phyloP scores from a whole-genome alignment of 805 yeast species.

The Ogataea pilisensis region DNA sequence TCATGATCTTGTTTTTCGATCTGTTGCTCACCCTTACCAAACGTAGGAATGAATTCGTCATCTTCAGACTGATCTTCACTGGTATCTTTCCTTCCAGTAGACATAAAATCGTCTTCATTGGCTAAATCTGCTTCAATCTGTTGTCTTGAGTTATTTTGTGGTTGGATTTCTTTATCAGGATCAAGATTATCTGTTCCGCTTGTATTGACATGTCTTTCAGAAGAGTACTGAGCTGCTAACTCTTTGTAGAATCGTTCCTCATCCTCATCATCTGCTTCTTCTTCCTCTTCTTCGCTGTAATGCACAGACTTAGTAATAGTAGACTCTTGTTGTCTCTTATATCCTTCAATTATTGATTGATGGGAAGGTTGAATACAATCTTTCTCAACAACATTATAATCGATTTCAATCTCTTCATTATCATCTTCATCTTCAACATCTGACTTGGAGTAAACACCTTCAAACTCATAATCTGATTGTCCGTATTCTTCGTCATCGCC shows the following conservation, averaged over 20 bases:
- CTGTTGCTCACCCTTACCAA: too few species aligned
- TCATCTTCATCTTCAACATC: conserved; percentile 27
- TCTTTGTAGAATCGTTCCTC: conserved; percentile 22
- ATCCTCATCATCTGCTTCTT: conserved; percentile 24
- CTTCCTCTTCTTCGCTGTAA: conserved; percentile 13
- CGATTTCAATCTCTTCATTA: conserved; percentile 24
- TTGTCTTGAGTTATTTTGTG: background rate
- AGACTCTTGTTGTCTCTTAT: conserved; percentile 12
- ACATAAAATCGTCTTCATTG: background rate
- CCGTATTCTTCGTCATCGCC: conserved; percentile 35
- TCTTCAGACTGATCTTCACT: conserved; percentile 3
- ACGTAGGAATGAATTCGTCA: conserved; percentile 9
- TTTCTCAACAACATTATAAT: conserved; percentile 23
- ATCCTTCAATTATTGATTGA: conserved; percentile 23
- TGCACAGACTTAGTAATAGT: background rate
- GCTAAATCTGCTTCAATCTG: background rate
- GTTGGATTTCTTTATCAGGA: too few species aligned
- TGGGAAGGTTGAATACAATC: conserved; percentile 17
- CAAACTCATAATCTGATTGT: conserved; percentile 43
- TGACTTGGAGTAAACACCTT: conserved; percentile 24
- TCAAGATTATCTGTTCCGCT: conserved; percentile 9
- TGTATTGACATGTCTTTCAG: conserved; percentile 2
- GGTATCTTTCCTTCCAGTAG: background rate
- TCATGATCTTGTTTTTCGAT: conserved; percentile 24
- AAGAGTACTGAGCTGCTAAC: conserved; percentile 7